Base-by-base conservation (phyloP, 768 basidiomycete species). In the Podaxis pistillaris region DNA sequence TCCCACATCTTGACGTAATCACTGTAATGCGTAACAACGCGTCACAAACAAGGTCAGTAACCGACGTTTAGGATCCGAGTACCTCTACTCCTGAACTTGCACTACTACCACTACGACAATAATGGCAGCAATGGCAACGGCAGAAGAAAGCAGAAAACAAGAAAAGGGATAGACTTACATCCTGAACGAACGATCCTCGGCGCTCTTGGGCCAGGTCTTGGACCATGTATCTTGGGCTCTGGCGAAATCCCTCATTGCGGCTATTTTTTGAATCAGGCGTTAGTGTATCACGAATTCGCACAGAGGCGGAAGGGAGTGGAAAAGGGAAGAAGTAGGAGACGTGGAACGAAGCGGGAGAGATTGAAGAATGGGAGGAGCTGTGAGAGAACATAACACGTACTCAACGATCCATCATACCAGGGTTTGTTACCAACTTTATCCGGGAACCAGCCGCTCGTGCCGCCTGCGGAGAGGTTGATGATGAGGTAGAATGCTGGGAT, bases 401-500 rank as follows among this genome's bases (percentile, higher is more conserved):
- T 81, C 46, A 64, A 66, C 37, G 83, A 83, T 1, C 79, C 83
- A 70, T 93, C 90, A 58, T 87, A 76, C 91, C 91, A 93, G 15
- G 90, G 88, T 72, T 94, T 93, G 58, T 73, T 79, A 38, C 90
- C 91, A 2, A 85, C 76, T 5, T 78, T 80, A 69, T 96, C 94
- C 0, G 91, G 91, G 83, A 95, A 96, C 90, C 89, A 95, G 24
- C 94, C 94, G 64, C 84, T 87, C 57, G 90, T 94, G 0, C 92
- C 93, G 0, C 94, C 94, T 0, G 80, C 91, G 0, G 88, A 90
- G 8, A 95, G 75, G 66, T 89, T 79, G 59, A 95, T 77, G 55
- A 90, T 82, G 22, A 95, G 72, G 78, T 92, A 94, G 73, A 96
- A 95, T 1, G 82, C 87, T 88, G 51, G 22, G 24, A 24, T 41